Percentiles rank a stretch among this genome's conserved stretches.
phyloP scores from a whole-genome alignment of 2,329 filamentous ascomycete species.

The Pseudopyrenochaeta lycopersici region DNA sequence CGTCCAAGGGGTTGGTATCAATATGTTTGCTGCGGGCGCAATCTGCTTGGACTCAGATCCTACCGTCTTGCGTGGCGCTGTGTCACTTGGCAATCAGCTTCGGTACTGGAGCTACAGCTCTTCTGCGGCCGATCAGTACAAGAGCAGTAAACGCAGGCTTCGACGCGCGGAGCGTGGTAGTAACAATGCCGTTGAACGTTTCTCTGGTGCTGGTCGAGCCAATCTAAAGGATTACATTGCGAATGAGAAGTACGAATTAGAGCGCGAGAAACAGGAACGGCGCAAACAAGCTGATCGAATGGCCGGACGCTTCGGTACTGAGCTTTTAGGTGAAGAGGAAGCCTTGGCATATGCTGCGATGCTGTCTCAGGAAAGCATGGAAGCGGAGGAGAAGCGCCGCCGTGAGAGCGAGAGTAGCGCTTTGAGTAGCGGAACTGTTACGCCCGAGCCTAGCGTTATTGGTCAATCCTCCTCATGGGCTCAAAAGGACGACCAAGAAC shows the following conservation, averaged over 20 bases:
- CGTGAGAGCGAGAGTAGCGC: constrained; percentile 53
- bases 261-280: constrained; percentile 73
- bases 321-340: constrained; percentile 72
- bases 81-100: constrained; percentile 85
- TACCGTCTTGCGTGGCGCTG: constrained; percentile 82
- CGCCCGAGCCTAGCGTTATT: constrained; percentile 44
- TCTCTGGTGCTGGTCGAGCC: constrained; percentile 70
- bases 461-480: constrained; percentile 40
- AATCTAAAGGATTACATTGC: constrained; percentile 83
- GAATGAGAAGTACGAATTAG: constrained; percentile 83
- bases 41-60: constrained; percentile 89
- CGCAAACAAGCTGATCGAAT: constrained; percentile 75
- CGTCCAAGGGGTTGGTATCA: constrained; percentile 73
- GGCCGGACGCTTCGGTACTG: constrained; percentile 83
- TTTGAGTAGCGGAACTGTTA: constrained; percentile 49
- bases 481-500: constrained; percentile 55
- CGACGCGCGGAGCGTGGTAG: constrained; percentile 73
- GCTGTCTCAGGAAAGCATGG: constrained; percentile 67
- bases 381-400: constrained; percentile 58
- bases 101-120: constrained; percentile 96
- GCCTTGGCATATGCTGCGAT: constrained; percentile 70
- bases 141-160: constrained; percentile 79
- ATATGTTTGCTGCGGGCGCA: constrained; percentile 82
- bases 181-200: constrained; percentile 67
- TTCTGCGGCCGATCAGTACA: constrained; percentile 74